phyloP scores from a whole-genome alignment of 2,329 filamentous ascomycete species.

The Penicillium italicum region DNA sequence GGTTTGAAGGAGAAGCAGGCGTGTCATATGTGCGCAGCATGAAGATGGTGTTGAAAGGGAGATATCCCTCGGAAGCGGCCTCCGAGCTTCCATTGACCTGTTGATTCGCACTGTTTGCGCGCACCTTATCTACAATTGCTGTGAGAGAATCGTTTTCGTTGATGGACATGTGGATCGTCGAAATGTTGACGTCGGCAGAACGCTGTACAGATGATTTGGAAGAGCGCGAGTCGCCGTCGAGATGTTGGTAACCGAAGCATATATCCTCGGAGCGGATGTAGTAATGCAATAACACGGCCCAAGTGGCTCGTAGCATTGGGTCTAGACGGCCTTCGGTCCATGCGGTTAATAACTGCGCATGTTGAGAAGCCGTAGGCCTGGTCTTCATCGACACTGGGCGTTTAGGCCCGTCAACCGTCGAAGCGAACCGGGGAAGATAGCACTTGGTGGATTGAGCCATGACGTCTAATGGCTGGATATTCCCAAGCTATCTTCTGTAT shows the following conservation, averaged over 20 bases:
- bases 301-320: constrained; percentile 41
- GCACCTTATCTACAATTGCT: constrained; percentile 28
- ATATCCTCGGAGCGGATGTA: constrained; percentile 49
- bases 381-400: constrained; percentile 37
- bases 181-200: constrained; percentile 14
- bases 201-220: constrained; percentile 20
- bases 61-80: constrained; percentile 18
- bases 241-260: constrained; percentile 44
- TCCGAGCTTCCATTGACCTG: constrained; percentile 12
- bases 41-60: constrained; percentile 37
- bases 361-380: constrained; percentile 29
- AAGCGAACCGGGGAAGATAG: constrained; percentile 36
- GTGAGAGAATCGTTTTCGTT: constrained; percentile 29
- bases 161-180: constrained; percentile 28
- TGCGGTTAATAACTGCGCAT: constrained; percentile 31
- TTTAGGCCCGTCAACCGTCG: constrained; percentile 27
- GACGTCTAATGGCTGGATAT: neutral
- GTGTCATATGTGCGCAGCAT: constrained; percentile 33
- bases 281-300: constrained; percentile 45
- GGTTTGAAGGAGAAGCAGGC: constrained; percentile 20
- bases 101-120: constrained; percentile 8
- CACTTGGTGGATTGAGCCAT: constrained; percentile 35
- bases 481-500: neutral
- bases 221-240: constrained; percentile 21
- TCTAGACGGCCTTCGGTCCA: constrained; percentile 27